phyloP scores from a whole-genome alignment of 2,329 filamentous ascomycete species.

The Clarireedia sp. region DNA sequence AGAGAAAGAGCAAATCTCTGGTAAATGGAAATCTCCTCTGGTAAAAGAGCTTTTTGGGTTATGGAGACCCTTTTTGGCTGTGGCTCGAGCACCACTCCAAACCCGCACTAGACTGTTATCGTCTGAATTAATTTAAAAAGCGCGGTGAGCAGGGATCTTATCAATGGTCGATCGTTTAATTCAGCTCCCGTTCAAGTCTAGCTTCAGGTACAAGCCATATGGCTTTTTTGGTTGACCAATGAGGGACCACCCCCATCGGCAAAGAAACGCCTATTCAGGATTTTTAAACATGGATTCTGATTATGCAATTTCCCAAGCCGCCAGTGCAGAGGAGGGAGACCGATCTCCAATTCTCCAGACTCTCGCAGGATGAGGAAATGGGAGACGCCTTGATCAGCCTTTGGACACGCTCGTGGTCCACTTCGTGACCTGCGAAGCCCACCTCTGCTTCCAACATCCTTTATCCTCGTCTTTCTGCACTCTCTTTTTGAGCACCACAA shows the following conservation, averaged over 20 bases:
- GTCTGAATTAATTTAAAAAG: conserved; percentile 4
- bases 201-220: conserved; percentile 14
- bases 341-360: too few relatives aligned
- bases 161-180: conserved; percentile 6
- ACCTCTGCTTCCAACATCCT: not conserved
- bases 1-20: too few relatives aligned
- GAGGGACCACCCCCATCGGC: not conserved
- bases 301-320: conserved; percentile 5
- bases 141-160: not conserved
- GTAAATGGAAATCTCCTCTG: too few relatives aligned
- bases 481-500: not conserved
- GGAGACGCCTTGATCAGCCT: not conserved
- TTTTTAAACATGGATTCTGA: not conserved
- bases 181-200: conserved; percentile 11
- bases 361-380: not conserved
- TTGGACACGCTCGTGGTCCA: not conserved
- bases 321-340: not conserved
- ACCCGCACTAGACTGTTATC: not conserved
- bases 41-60: too few relatives aligned
- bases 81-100: not conserved
- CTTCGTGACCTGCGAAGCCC: not conserved
- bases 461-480: not conserved
- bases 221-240: not conserved
- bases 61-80: too few relatives aligned
- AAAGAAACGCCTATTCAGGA: not conserved